Percentiles rank a stretch among this genome's conserved stretches.
These are phyloP conservation scores for Lepidium campestre DNA, from an alignment of 441 rosid species.

Conservation along the genomic window DNA sequence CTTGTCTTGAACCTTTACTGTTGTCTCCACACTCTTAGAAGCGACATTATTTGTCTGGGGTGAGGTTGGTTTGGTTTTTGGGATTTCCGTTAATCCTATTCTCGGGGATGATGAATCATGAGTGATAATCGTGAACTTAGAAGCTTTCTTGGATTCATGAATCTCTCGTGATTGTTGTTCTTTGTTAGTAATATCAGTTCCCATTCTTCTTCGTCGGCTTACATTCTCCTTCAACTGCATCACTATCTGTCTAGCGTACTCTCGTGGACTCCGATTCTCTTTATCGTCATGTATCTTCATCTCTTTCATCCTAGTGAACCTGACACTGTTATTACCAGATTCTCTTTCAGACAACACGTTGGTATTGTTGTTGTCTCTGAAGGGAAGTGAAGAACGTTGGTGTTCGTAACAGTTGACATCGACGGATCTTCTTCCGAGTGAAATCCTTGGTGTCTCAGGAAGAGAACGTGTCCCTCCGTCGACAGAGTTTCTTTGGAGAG, in stretches of 20 bases:
- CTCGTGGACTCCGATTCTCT: slow-evolving; percentile 55
- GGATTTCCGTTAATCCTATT: slow-evolving; percentile 34
- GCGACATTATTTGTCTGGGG: slow-evolving; percentile 13
- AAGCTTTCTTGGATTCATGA: slow-evolving; percentile 28
- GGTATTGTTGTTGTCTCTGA: slow-evolving; percentile 43
- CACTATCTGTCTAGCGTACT: slow-evolving; percentile 64
- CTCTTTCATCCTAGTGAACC: slow-evolving; percentile 41
- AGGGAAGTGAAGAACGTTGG: slow-evolving; percentile 70
- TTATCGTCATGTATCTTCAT: slow-evolving; percentile 38
- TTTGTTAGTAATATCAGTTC: slow-evolving; percentile 75
- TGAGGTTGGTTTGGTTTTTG: slow-evolving; percentile 26
- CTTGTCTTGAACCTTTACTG: slow-evolving; percentile 15
- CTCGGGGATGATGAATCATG: slow-evolving; percentile 38
- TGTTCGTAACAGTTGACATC: slow-evolving; percentile 46
- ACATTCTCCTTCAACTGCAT: slow-evolving; percentile 70
- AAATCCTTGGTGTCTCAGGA: slow-evolving; percentile 84
- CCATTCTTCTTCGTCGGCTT: slow-evolving; percentile 45
- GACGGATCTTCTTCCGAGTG: slow-evolving; percentile 63
- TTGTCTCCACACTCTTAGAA: slow-evolving; percentile 4
- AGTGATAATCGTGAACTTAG: slow-evolving; percentile 20
- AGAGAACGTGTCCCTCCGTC: slow-evolving; percentile 61
- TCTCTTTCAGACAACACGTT: slow-evolving; percentile 31
- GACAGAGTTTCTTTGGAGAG: slow-evolving; percentile 31
- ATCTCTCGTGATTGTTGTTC: slow-evolving; percentile 29
- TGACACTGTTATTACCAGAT: slow-evolving; percentile 26